These are phyloP conservation scores for Circinella minor DNA, from an alignment of 371 early-diverging fungal species.

Conservation along the genomic window DNA sequence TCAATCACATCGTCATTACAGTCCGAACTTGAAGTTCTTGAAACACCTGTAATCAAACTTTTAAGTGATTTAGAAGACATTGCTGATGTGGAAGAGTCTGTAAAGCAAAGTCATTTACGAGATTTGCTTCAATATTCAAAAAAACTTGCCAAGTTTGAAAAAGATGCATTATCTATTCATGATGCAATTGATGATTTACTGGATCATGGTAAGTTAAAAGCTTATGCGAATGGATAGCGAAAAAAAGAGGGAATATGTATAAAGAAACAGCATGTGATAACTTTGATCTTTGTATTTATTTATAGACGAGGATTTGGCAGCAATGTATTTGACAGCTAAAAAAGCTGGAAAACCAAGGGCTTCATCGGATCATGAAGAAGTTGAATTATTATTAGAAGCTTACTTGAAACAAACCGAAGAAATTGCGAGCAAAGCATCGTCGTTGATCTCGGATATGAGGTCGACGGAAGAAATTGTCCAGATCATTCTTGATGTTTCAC, in stretches of 20 bases:
- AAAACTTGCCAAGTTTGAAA: slow-evolving; percentile 75
- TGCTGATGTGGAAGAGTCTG: slow-evolving; percentile 73
- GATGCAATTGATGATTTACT: slow-evolving; percentile 79
- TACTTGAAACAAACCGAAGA: slow-evolving; percentile 89
- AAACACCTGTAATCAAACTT: slow-evolving; percentile 55
- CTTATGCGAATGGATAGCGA: neutral
- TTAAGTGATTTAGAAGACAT: slow-evolving; percentile 70
- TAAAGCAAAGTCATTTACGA: slow-evolving; percentile 76
- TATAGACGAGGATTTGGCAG: slow-evolving; percentile 86
- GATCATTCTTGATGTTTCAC: slow-evolving; percentile 81
- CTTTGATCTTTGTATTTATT: neutral
- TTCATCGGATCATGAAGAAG: slow-evolving; percentile 79
- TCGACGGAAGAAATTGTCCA: slow-evolving; percentile 89
- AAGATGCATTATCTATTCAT: slow-evolving; percentile 74
- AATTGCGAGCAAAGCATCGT: slow-evolving; percentile 71
- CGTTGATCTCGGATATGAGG: slow-evolving; percentile 75
- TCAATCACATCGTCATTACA: slow-evolving; percentile 74
- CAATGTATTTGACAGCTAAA: slow-evolving; percentile 87
- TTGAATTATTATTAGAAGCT: slow-evolving; percentile 86
- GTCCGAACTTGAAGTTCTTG: slow-evolving; percentile 73
- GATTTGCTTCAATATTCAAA: slow-evolving; percentile 79
- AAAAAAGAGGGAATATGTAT: neutral
- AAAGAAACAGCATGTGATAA: neutral
- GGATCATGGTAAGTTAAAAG: slow-evolving; percentile 64
- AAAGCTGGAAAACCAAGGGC: slow-evolving; percentile 58